Evolutionary conservation across 2,329 filamentous ascomycete genomes (phyloP).

Genomic region (Didymella pomorum): DNA sequence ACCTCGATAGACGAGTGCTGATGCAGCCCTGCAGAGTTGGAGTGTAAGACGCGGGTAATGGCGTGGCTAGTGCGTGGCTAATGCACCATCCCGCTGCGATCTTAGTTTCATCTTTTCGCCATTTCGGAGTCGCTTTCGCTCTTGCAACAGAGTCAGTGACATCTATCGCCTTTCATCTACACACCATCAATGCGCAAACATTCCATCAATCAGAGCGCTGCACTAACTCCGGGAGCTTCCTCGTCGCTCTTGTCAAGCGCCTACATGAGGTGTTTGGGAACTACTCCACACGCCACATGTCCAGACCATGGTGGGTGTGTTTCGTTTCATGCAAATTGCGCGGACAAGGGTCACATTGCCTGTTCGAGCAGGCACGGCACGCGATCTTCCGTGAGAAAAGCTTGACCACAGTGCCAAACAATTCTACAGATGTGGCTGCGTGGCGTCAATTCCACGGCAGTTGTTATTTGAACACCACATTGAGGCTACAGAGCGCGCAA

Average conservation of each 20-base stretch:
- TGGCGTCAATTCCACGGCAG: neutral
- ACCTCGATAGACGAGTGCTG: neutral
- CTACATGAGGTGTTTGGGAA: conserved; percentile 11
- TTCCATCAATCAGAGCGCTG: conserved; percentile 33
- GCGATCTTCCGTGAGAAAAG: conserved; percentile 22
- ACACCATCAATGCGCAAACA: conserved; percentile 1
- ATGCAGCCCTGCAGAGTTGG: neutral
- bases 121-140: conserved; percentile 3
- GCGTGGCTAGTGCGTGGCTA: neutral
- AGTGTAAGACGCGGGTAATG: neutral
- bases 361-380: conserved; percentile 18
- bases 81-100: conserved; percentile 5
- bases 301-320: conserved; percentile 19
- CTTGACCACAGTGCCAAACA: conserved; percentile 13
- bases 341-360: conserved; percentile 18
- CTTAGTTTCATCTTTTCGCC: conserved; percentile 5
- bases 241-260: neutral
- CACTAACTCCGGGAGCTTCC: neutral
- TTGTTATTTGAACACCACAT: neutral
- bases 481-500: neutral
- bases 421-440: conserved; percentile 16
- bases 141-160: conserved; percentile 7
- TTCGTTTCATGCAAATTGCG: conserved; percentile 34
- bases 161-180: neutral
- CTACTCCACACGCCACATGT: conserved; percentile 19